Evolutionary conservation across 1,284 basidiomycete genomes (phyloP).

Genomic region (Xerocomus nothofagi): DNA sequence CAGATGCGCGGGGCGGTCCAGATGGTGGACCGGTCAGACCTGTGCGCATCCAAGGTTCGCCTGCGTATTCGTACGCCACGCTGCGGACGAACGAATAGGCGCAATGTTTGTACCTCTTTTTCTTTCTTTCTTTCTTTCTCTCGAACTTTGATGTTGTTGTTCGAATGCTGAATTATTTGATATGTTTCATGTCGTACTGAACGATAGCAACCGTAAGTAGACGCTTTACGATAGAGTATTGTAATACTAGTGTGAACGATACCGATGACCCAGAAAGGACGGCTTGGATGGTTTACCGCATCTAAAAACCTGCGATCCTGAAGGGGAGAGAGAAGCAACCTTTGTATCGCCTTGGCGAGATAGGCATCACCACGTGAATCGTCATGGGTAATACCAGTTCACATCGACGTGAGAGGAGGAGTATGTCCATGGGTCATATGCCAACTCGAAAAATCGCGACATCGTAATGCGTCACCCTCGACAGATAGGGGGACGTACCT

Average conservation of each 20-base stretch:
- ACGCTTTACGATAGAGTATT: background rate
- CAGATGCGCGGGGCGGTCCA: too few relatives aligned
- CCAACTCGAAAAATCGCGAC: too few relatives aligned
- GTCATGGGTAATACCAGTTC: background rate
- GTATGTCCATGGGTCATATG: too few relatives aligned
- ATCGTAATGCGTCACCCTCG: too few relatives aligned
- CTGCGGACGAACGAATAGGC: slow-evolving; percentile 19
- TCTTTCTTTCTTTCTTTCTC: background rate
- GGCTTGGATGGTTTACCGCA: background rate
- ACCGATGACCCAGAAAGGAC: background rate
- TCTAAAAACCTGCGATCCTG: background rate
- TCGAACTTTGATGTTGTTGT: too few relatives aligned
- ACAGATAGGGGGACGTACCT: slow-evolving; percentile 2
- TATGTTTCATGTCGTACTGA: slow-evolving; percentile 9
- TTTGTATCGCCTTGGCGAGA: too few relatives aligned
- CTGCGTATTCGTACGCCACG: slow-evolving; percentile 23
- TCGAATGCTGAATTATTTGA: slow-evolving; percentile 12
- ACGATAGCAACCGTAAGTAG: background rate
- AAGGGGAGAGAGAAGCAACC: background rate
- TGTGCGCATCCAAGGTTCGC: slow-evolving; percentile 21
- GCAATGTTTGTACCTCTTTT: background rate
- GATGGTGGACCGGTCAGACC: slow-evolving; percentile 20
- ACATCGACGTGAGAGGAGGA: too few relatives aligned
- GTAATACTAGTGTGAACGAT: background rate
- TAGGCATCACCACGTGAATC: too few relatives aligned